phyloP scores from a whole-genome alignment of 2,329 filamentous ascomycete species.

The Zymoseptoria pseudotritici region DNA sequence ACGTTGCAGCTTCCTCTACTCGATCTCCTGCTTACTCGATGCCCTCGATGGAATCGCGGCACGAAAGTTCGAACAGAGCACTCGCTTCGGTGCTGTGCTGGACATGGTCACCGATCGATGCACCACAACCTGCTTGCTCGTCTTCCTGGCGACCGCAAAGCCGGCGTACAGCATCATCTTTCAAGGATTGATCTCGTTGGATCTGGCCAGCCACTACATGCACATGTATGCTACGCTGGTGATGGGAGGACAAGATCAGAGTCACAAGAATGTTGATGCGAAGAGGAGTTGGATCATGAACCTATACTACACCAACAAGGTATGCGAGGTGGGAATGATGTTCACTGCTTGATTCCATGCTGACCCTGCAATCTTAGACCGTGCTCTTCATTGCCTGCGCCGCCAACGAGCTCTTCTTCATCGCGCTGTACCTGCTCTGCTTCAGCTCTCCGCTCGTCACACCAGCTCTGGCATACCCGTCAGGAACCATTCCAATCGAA shows the following conservation, averaged over 20 bases:
- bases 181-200: conserved; percentile 84
- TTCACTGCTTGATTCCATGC: background rate
- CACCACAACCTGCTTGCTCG: conserved; percentile 88
- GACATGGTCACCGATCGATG: conserved; percentile 99
- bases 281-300: conserved; percentile 83
- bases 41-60: conserved; percentile 93
- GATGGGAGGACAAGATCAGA: conserved; percentile 70
- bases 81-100: conserved; percentile 89
- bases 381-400: conserved; percentile 88
- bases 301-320: conserved; percentile 95
- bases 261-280: conserved; percentile 92
- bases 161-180: conserved; percentile 91
- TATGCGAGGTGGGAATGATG: conserved; percentile 36
- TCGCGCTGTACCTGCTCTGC: conserved; percentile 92
- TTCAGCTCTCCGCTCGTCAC: conserved; percentile 88
- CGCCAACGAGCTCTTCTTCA: conserved; percentile 95
- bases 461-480: conserved; percentile 59
- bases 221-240: conserved; percentile 96
- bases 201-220: conserved; percentile 95
- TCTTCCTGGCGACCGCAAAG: conserved; percentile 91
- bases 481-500: conserved; percentile 44
- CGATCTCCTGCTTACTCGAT: conserved; percentile 87
- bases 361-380: conserved; percentile 46
- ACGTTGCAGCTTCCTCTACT: conserved; percentile 86
- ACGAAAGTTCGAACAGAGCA: conserved; percentile 78